Base-by-base conservation (phyloP, 805 yeast species). In the Yarrowia sp. region DNA sequence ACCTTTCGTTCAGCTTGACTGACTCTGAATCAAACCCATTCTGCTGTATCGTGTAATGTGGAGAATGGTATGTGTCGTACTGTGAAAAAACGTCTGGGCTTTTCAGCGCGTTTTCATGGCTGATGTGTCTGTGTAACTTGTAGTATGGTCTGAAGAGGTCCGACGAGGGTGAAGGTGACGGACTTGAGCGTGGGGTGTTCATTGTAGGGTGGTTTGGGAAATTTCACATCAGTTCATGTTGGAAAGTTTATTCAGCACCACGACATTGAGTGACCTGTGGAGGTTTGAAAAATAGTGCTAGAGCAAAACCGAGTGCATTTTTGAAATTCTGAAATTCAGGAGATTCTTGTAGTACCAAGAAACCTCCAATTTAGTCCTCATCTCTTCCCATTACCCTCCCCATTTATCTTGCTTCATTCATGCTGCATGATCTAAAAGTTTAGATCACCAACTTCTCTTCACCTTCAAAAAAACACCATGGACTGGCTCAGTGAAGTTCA, bases 121-220 rank as follows among this genome's bases (percentile, higher is more conserved):
- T 43, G n/a, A 61, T 48, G 18, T 60, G 68, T 63, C 72, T 60
- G 43, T 71, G 72, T 8, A 15, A 18, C 39, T 72, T 72, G 66
- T 69, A 71, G 43, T 68, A 67, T 9, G 73, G 73, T 62, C 70
- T 67, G 67, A 72, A 71, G 36, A 60, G 45, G 61, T 70, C 73
- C 13, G 66, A 57, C 6, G 63, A 28, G 11, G 63, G 62, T 5
- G 65, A 51, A 8, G 60, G 60, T 8, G 61, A 55, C 14, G 11
- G 61, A 1, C 47, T 39, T 15, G 45, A 8, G 9, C 38, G 31
- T 17, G 61, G 61, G 8, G 61, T 35, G 15, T 18, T 28, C 14
- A 36, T 14, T 0, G 58, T 13, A 38, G 28, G 28, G 28, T 3
- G 28, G 28, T 3, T 22, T 22, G 3, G 5, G 28, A 22, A 22